Conservation (phyloP, 371 early-diverging fungal genomes). For the Mortierella polycephala region DNA sequence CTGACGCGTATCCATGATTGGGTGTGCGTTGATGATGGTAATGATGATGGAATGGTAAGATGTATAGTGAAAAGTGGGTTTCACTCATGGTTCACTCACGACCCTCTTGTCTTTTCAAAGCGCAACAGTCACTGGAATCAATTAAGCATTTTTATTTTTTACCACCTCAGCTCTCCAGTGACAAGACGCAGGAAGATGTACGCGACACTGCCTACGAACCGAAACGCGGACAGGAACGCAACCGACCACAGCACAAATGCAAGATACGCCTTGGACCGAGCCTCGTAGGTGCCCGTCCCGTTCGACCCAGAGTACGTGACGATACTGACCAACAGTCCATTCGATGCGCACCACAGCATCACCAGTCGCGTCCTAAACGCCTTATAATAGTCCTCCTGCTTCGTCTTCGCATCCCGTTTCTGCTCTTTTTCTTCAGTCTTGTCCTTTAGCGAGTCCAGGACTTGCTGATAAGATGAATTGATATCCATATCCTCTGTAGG, state of each 20-base stretch:
- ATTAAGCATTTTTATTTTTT: neutral
- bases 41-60: neutral
- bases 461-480: slow-evolving; percentile 74
- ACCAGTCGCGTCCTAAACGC: slow-evolving; percentile 86
- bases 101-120: too few relatives aligned
- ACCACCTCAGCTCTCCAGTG: neutral
- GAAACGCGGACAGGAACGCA: neutral
- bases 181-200: neutral
- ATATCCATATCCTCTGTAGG: slow-evolving; percentile 57
- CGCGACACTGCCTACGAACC: neutral
- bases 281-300: slow-evolving; percentile 13
- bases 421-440: slow-evolving; percentile 56
- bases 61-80: neutral
- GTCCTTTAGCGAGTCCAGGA: slow-evolving; percentile 61
- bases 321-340: slow-evolving; percentile 75
- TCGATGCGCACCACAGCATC: slow-evolving; percentile 85
- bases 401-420: slow-evolving; percentile 76
- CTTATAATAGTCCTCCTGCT: slow-evolving; percentile 88
- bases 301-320: slow-evolving; percentile 50
- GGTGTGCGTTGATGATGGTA: neutral
- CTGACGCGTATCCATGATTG: slow-evolving; percentile 5
- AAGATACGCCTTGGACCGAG: slow-evolving; percentile 24
- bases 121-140: neutral
- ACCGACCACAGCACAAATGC: neutral
- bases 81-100: neutral